Percentiles rank a stretch among this genome's conserved stretches.
phyloP scores from a whole-genome alignment of 192 early-diverging fungal genomes.

The Coemansia sp. region DNA sequence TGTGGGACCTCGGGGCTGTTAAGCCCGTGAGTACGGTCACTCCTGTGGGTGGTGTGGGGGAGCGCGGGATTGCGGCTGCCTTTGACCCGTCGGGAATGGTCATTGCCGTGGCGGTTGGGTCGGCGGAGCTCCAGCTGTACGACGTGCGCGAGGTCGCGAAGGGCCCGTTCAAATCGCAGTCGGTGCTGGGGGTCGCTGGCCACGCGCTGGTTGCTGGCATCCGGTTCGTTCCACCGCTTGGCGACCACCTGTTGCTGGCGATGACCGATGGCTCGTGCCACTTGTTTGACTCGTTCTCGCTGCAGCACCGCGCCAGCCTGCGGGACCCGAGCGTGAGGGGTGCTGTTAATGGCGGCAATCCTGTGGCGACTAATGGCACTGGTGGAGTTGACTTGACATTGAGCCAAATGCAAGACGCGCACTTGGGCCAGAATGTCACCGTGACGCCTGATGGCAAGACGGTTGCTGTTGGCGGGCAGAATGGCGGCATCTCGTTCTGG shows the following conservation, averaged over 20 bases:
- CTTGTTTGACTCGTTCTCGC: constrained; percentile 21
- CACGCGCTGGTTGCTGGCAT: constrained; percentile 18
- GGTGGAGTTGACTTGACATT: neutral
- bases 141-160: constrained; percentile 65
- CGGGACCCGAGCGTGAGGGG: neutral
- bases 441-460: constrained; percentile 39
- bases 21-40: constrained; percentile 34
- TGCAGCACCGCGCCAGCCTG: constrained; percentile 6
- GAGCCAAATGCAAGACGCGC: constrained; percentile 12
- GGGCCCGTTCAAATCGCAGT: constrained; percentile 29
- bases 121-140: constrained; percentile 62
- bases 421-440: constrained; percentile 28
- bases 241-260: constrained; percentile 27
- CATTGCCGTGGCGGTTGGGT: constrained; percentile 63
- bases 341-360: neutral
- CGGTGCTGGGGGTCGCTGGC: neutral
- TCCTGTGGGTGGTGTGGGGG: constrained; percentile 9
- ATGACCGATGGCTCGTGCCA: constrained; percentile 20
- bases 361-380: neutral
- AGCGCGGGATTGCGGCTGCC: constrained; percentile 49
- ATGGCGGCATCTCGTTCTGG: constrained; percentile 39
- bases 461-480: constrained; percentile 17
- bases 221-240: constrained; percentile 27
- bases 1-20: constrained; percentile 79
- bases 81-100: constrained; percentile 81